These are phyloP conservation scores for Phytophthora chlamydospora DNA, from an alignment of 352 stramenopile genomes.

Conservation along the genomic window DNA sequence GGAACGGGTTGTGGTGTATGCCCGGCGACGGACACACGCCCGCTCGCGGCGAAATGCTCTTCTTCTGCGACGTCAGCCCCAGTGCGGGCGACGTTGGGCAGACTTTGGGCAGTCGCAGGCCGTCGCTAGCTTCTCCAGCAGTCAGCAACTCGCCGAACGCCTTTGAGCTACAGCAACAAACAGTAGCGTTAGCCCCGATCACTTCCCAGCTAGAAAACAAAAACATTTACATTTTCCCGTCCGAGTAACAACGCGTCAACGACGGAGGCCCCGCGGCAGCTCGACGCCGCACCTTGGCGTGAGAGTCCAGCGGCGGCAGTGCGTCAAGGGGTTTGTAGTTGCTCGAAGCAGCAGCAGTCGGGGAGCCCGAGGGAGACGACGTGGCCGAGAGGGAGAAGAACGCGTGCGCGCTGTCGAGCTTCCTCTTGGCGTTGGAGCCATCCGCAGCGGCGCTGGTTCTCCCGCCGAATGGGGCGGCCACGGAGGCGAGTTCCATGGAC, in stretches of 20 bases:
- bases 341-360: conserved; percentile 17
- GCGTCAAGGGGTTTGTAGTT: conserved; percentile 38
- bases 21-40: conserved; percentile 26
- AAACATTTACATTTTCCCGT: conserved; percentile 70
- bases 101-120: conserved; percentile 17
- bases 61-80: conserved; percentile 29
- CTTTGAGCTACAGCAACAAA: conserved; percentile 35
- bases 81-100: conserved; percentile 39
- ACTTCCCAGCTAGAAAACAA: neutral
- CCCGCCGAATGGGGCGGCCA: conserved; percentile 17
- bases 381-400: conserved; percentile 24
- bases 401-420: conserved; percentile 51
- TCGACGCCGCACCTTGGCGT: conserved; percentile 59
- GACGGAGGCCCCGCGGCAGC: conserved; percentile 34
- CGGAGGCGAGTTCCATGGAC: conserved; percentile 46
- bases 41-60: conserved; percentile 42
- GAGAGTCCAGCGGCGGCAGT: conserved; percentile 44
- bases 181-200: conserved; percentile 8
- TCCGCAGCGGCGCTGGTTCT: conserved; percentile 31
- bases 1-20: conserved; percentile 33
- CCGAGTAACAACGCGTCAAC: conserved; percentile 69
- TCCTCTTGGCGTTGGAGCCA: conserved; percentile 65
- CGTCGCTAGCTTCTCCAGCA: conserved; percentile 29
- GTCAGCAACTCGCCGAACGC: conserved; percentile 43
- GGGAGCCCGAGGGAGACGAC: conserved; percentile 25